Conservation (phyloP, 2,329 filamentous ascomycete species). For the Ceratocystis lukuohia region DNA sequence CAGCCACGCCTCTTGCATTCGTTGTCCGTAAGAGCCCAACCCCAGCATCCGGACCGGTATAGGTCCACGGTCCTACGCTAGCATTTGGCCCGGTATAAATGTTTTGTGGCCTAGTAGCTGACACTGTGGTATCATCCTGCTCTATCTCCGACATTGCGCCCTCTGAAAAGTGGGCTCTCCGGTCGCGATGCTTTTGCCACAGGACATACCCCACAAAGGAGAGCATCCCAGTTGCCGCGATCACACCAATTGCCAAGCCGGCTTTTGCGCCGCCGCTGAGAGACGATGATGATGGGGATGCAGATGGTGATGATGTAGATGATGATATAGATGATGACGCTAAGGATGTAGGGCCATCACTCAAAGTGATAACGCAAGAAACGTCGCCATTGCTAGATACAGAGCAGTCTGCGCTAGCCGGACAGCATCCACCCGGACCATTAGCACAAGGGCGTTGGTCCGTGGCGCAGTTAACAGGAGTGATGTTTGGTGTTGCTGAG, state of each 20-base stretch:
- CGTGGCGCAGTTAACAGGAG: slow-evolving; percentile 33
- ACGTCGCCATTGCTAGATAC: slow-evolving; percentile 27
- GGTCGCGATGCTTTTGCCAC: slow-evolving; percentile 27
- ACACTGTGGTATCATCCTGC: slow-evolving; percentile 11
- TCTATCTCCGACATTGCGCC: slow-evolving; percentile 15
- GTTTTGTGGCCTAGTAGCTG: slow-evolving; percentile 23
- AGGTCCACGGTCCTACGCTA: slow-evolving; percentile 35
- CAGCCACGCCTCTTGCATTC: slow-evolving; percentile 27
- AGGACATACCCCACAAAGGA: slow-evolving; percentile 28
- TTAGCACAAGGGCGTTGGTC: slow-evolving; percentile 33
- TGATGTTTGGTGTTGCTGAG: slow-evolving; percentile 24
- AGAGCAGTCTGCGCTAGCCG: slow-evolving; percentile 32
- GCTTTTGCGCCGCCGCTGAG: slow-evolving; percentile 37
- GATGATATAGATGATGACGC: slow-evolving; percentile 1
- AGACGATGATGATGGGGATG: slow-evolving; percentile 24
- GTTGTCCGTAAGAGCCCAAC: slow-evolving; percentile 22
- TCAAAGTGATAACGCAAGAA: slow-evolving; percentile 30
- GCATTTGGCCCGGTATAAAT: slow-evolving; percentile 35
- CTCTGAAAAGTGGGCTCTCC: slow-evolving; percentile 20
- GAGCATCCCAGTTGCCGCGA: slow-evolving; percentile 32
- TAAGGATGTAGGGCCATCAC: slow-evolving; percentile 25
- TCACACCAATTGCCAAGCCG: slow-evolving; percentile 42
- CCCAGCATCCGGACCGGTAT: slow-evolving; percentile 22
- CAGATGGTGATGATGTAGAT: slow-evolving; percentile 2
- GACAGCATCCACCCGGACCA: slow-evolving; percentile 37